Conservation (phyloP, 2,329 filamentous ascomycete genomes). For the Chrysoporthe puriensis region DNA sequence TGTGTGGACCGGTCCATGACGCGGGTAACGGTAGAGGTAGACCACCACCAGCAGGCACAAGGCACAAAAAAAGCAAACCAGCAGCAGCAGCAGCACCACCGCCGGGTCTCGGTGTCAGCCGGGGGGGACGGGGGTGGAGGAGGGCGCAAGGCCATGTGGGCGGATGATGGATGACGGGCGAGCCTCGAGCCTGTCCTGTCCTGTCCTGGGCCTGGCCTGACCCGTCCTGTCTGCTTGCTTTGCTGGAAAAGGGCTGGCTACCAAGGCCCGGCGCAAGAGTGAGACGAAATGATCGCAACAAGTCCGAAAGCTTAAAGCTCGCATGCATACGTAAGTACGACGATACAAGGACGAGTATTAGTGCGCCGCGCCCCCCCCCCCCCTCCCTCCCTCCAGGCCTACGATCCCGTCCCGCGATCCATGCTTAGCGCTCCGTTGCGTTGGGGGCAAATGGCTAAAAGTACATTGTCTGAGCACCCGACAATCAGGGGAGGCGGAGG, state of each 20-base stretch:
- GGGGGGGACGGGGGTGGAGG: too few relatives aligned
- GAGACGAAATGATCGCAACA: slow-evolving; percentile 25
- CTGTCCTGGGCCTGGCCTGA: too few relatives aligned
- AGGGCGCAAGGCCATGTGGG: too few relatives aligned
- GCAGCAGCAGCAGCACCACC: too few relatives aligned
- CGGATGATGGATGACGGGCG: too few relatives aligned
- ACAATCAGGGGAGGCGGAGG: not conserved
- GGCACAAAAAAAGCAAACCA: too few relatives aligned
- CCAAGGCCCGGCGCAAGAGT: slow-evolving; percentile 13
- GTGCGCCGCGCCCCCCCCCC: not conserved
- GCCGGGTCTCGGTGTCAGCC: too few relatives aligned
- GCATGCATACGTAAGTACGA: slow-evolving; percentile 9
- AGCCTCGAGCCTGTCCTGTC: too few relatives aligned
- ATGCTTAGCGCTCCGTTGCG: slow-evolving; percentile 6
- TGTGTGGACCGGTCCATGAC: slow-evolving; percentile 3
- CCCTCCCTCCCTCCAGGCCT: not conserved
- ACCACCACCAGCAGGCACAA: not conserved
- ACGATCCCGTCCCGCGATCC: slow-evolving; percentile 18
- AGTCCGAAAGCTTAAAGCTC: slow-evolving; percentile 28
- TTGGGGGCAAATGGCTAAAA: not conserved
- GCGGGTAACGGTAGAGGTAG: not conserved
- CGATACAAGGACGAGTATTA: slow-evolving; percentile 1
- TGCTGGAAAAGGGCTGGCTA: not conserved
- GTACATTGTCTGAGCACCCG: slow-evolving; percentile 17
- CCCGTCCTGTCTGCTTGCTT: too few relatives aligned